phyloP scores from a whole-genome alignment of 805 yeast genomes.

The Spathaspora arborariae region DNA sequence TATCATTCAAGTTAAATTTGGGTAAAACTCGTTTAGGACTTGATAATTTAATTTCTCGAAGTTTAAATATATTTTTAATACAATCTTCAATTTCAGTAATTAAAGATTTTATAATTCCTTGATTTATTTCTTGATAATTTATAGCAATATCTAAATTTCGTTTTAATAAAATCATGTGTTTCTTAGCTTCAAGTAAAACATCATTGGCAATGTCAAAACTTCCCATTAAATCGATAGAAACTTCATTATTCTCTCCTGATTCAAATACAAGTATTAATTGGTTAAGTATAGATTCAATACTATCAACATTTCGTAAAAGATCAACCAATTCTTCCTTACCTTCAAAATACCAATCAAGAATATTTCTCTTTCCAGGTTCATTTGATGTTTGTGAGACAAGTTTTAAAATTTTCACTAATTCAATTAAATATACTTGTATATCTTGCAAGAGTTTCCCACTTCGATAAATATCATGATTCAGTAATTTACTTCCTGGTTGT shows the following conservation, averaged over 20 bases:
- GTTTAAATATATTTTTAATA: slow-evolving; percentile 11
- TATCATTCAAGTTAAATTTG: slow-evolving; percentile 15
- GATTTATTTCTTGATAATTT: slow-evolving; percentile 24
- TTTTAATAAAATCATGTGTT: slow-evolving; percentile 16
- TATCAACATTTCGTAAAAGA: slow-evolving; percentile 16
- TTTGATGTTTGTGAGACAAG: slow-evolving; percentile 6
- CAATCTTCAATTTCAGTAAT: slow-evolving; percentile 24
- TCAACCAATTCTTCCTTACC: slow-evolving; percentile 18
- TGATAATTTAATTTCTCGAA: slow-evolving; percentile 16
- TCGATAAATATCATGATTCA: slow-evolving; percentile 22
- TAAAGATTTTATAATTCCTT: slow-evolving; percentile 20
- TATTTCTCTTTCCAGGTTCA: slow-evolving; percentile 1
- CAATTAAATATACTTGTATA: slow-evolving; percentile 21
- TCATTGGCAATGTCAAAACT: slow-evolving; percentile 26
- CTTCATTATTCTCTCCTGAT: slow-evolving; percentile 7
- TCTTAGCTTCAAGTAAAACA: slow-evolving; percentile 22
- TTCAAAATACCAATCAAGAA: slow-evolving; percentile 23
- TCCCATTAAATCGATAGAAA: slow-evolving; percentile 12
- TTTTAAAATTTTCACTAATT: slow-evolving; percentile 14
- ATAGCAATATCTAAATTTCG: slow-evolving; percentile 24
- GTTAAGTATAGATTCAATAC: slow-evolving; percentile 23
- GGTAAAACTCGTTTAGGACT: slow-evolving; percentile 15
- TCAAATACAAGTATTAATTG: slow-evolving; percentile 17
- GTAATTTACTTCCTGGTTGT: slow-evolving; percentile 6
- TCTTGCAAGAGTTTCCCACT: slow-evolving; percentile 26